These are phyloP conservation scores for Citrus reticulata DNA, from an alignment of 345 rosid genomes.

Conservation along the genomic window DNA sequence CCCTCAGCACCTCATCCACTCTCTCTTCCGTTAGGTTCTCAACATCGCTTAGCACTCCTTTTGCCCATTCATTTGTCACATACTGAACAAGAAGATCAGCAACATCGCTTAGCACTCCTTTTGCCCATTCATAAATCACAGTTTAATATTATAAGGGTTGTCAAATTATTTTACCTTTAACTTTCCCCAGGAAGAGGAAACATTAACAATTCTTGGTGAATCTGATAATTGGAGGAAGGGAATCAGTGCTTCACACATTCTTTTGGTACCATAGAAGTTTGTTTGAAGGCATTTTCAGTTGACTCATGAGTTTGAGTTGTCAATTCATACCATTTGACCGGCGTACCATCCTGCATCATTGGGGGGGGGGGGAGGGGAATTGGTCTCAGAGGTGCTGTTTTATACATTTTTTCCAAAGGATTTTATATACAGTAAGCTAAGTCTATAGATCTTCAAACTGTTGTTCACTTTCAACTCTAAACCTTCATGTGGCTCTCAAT, in stretches of 20 bases:
- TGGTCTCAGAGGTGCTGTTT: neutral
- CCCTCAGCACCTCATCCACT: slow-evolving; percentile 35
- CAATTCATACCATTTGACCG: slow-evolving; percentile 15
- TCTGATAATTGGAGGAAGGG: slow-evolving; percentile 50
- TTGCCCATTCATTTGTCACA: slow-evolving; percentile 37
- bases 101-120: slow-evolving; percentile 26
- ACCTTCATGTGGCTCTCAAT: neutral
- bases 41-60: slow-evolving; percentile 29
- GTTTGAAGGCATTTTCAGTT: slow-evolving; percentile 33
- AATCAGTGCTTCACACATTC: slow-evolving; percentile 41
- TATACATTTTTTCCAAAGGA: neutral
- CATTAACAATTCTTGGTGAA: slow-evolving; percentile 48
- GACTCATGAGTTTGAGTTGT: slow-evolving; percentile 28
- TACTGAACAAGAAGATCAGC: slow-evolving; percentile 13
- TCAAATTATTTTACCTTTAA: slow-evolving; percentile 31
- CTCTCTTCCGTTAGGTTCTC: slow-evolving; percentile 41
- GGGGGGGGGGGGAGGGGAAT: too few species aligned
- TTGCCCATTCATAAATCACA: slow-evolving; percentile 33
- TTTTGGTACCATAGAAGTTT: slow-evolving; percentile 51
- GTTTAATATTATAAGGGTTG: neutral
- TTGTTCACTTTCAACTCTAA: neutral
- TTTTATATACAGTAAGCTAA: neutral
- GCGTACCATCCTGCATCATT: slow-evolving; percentile 13
- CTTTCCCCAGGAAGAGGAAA: slow-evolving; percentile 38
- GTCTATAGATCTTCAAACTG: neutral